These are phyloP conservation scores for Gillenia trifoliata DNA, from an alignment of 306 rosid species.

Conservation along the genomic window DNA sequence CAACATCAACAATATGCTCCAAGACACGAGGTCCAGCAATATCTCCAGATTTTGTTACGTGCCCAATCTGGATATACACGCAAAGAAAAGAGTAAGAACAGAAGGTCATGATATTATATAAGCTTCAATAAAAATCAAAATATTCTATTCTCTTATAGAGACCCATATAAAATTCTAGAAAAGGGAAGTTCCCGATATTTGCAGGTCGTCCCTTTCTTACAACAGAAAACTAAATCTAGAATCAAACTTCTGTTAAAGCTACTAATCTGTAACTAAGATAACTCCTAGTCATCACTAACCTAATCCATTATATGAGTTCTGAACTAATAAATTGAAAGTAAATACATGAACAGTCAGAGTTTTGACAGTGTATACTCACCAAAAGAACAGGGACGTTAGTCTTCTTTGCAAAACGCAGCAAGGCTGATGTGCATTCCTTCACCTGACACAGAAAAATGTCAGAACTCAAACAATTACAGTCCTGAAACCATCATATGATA, in stretches of 20 bases:
- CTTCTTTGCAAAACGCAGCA: constrained; percentile 80
- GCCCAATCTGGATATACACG: constrained; percentile 66
- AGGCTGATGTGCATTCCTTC: constrained; percentile 83
- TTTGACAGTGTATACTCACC: constrained; percentile 41
- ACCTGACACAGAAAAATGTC: constrained; percentile 50
- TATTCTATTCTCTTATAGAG: neutral
- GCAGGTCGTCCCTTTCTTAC: neutral
- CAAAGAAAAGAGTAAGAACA: constrained; percentile 9
- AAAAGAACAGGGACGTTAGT: constrained; percentile 70
- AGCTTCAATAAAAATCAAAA: neutral
- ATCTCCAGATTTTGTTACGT: constrained; percentile 86
- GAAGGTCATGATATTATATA: neutral
- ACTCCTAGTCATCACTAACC: neutral
- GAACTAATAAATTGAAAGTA: neutral
- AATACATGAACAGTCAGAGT: neutral
- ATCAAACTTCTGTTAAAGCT: neutral
- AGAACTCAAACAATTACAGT: constrained; percentile 6
- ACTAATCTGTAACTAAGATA: neutral
- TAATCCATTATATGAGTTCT: neutral
- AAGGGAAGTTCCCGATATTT: neutral
- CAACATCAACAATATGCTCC: constrained; percentile 96
- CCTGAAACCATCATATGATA: neutral
- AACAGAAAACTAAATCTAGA: neutral
- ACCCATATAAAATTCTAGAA: neutral
- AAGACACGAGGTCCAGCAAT: constrained; percentile 92